These are phyloP conservation scores for Mycena galericulata DNA, from an alignment of 768 basidiomycete species.

Conservation along the genomic window DNA sequence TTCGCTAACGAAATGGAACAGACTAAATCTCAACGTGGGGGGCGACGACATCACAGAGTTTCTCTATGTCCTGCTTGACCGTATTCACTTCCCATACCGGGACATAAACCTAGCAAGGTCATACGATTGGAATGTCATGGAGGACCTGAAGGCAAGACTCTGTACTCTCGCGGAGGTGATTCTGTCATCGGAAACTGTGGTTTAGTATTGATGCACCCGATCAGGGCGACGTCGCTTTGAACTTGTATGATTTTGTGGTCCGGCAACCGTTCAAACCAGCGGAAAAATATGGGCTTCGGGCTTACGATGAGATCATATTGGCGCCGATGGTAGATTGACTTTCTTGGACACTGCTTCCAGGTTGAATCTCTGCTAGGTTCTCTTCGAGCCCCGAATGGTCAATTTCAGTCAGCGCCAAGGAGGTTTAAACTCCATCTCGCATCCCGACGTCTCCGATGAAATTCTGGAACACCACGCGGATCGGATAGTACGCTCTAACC, in stretches of 20 bases:
- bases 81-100: slow-evolving; percentile 89
- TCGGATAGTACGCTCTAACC: slow-evolving; percentile 57
- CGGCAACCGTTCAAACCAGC: slow-evolving; percentile 80
- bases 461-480: slow-evolving; percentile 69
- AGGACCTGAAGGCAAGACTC: slow-evolving; percentile 87
- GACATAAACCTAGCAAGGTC: slow-evolving; percentile 80
- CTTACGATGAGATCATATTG: slow-evolving; percentile 95
- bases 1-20: slow-evolving; percentile 38
- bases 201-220: slow-evolving; percentile 2
- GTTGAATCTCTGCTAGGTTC: slow-evolving; percentile 10
- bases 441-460: slow-evolving; percentile 79
- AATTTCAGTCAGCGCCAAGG: slow-evolving; percentile 85
- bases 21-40: slow-evolving; percentile 88
- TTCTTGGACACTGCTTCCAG: background rate
- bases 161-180: slow-evolving; percentile 91
- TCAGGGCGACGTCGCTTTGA: slow-evolving; percentile 90
- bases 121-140: slow-evolving; percentile 93
- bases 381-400: slow-evolving; percentile 94
- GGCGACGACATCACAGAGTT: slow-evolving; percentile 97
- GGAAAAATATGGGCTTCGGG: slow-evolving; percentile 89
- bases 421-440: slow-evolving; percentile 60
- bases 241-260: slow-evolving; percentile 91
- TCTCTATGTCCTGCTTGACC: slow-evolving; percentile 79
- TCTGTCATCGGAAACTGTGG: slow-evolving; percentile 20
- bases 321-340: slow-evolving; percentile 84